Evolutionary conservation across 1,139 yeast genomes (phyloP).

Genomic region (Nakaseomyces kungkrabaensis): DNA sequence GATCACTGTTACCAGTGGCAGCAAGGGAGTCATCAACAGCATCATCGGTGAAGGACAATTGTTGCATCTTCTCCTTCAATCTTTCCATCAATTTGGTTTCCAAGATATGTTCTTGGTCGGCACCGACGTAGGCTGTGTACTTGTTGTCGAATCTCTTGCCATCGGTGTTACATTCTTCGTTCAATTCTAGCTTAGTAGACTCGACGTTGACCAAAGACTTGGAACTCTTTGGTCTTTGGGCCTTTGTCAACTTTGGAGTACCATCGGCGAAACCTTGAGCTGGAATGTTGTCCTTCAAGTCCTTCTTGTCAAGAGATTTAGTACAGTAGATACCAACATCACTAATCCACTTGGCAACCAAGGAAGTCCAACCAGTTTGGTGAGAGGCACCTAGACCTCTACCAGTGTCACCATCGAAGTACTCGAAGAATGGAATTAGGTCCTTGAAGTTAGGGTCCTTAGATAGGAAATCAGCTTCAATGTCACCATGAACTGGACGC

Average conservation of each 20-base stretch:
- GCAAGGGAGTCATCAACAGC: background rate
- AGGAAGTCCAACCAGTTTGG: conserved; percentile 96
- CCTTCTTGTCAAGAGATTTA: background rate
- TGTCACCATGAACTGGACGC: conserved; percentile 69
- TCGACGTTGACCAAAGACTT: conserved; percentile 57
- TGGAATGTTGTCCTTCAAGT: conserved; percentile 2
- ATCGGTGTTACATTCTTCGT: conserved; percentile 41
- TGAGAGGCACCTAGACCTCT: conserved; percentile 89
- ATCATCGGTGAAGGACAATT: conserved; percentile 8
- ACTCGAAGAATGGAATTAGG: conserved; percentile 72
- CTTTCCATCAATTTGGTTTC: conserved; percentile 15
- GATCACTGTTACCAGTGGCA: background rate
- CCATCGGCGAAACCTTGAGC: conserved; percentile 6
- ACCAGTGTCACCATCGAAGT: conserved; percentile 89
- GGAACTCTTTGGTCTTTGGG: conserved; percentile 52
- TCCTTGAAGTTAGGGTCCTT: conserved; percentile 66
- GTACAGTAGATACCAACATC: conserved; percentile 43
- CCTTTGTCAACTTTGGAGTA: conserved; percentile 29
- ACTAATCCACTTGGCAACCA: conserved; percentile 84
- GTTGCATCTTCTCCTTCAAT: conserved; percentile 13
- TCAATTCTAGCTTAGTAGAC: conserved; percentile 52
- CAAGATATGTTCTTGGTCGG: conserved; percentile 11
- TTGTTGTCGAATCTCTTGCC: conserved; percentile 6
- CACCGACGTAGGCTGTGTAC: conserved; percentile 10
- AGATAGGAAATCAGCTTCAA: conserved; percentile 43